phyloP scores from a whole-genome alignment of 2,329 filamentous ascomycete species.

The Acrocalymma vagum region DNA sequence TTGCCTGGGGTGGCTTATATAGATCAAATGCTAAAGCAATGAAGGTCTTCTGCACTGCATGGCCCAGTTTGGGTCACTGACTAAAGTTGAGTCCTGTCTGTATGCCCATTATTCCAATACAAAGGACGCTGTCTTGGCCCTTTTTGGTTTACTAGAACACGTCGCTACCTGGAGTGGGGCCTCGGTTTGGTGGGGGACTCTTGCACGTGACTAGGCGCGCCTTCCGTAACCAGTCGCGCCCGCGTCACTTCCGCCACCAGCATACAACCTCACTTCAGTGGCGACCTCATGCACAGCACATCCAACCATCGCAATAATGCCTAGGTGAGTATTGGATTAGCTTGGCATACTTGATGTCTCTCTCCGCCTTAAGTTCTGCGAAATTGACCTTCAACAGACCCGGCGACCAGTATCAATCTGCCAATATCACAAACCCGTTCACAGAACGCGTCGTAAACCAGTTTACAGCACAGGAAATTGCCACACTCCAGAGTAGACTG shows the following conservation, averaged over 20 bases:
- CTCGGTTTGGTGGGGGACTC: not conserved
- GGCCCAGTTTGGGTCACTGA: too few relatives aligned
- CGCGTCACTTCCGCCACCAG: slow-evolving; percentile 42
- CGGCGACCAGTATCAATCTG: slow-evolving; percentile 47
- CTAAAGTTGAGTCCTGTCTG: too few relatives aligned
- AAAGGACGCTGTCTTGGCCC: too few relatives aligned
- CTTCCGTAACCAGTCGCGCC: slow-evolving; percentile 37
- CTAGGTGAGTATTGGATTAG: slow-evolving; percentile 38
- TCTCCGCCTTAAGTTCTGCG: not conserved
- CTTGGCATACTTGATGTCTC: not conserved
- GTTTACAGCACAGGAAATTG: slow-evolving; percentile 91
- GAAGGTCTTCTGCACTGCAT: too few relatives aligned
- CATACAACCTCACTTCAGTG: slow-evolving; percentile 30
- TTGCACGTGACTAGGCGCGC: slow-evolving; percentile 21
- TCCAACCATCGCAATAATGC: slow-evolving; percentile 36
- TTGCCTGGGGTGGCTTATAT: too few relatives aligned
- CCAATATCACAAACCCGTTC: slow-evolving; percentile 75
- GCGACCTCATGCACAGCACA: slow-evolving; percentile 32
- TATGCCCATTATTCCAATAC: too few relatives aligned
- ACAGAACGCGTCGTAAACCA: slow-evolving; percentile 78
- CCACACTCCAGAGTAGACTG: slow-evolving; percentile 83
- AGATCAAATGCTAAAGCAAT: too few relatives aligned
- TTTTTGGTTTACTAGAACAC: too few relatives aligned
- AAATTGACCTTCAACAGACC: too few relatives aligned
- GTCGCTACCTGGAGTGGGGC: not conserved